Conservation (phyloP, 1,284 basidiomycete species). For the Sphaerobolus stellatus region DNA sequence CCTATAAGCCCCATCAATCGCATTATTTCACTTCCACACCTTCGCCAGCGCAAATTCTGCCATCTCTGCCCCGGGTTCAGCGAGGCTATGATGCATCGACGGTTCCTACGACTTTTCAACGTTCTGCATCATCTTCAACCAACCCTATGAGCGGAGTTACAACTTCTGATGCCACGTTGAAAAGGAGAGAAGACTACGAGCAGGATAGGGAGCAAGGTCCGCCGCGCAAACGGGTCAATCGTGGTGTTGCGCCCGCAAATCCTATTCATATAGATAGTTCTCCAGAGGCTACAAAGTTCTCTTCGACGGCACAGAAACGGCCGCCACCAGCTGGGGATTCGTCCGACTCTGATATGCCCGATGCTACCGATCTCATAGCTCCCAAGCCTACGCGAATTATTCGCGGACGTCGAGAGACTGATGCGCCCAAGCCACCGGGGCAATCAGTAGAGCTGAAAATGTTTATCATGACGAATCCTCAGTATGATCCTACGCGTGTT, state of each 20-base stretch:
- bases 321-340: conserved; percentile 55
- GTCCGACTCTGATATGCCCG: conserved; percentile 60
- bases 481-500: conserved; percentile 43
- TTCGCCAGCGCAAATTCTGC: conserved; percentile 1
- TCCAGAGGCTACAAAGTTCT: conserved; percentile 36
- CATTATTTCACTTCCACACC: conserved; percentile 8
- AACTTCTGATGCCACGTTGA: conserved; percentile 35
- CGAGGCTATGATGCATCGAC: conserved; percentile 51
- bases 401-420: conserved; percentile 43
- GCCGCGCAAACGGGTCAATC: conserved; percentile 66
- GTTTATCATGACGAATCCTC: conserved; percentile 62
- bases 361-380: conserved; percentile 38
- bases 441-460: conserved; percentile 50
- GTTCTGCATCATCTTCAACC: conserved; percentile 31
- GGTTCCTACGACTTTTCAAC: conserved; percentile 58
- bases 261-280: conserved; percentile 10
- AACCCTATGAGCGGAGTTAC: conserved; percentile 38
- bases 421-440: conserved; percentile 25
- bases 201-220: conserved; percentile 52
- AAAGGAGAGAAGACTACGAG: conserved; percentile 37
- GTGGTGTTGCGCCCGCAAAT: conserved; percentile 38
- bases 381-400: conserved; percentile 54
- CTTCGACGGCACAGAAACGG: conserved; percentile 34
- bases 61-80: conserved; percentile 30
- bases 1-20: conserved; percentile 20